These are phyloP conservation scores for Strobilomyces dryophilus DNA, from an alignment of 768 basidiomycete species.

Conservation along the genomic window DNA sequence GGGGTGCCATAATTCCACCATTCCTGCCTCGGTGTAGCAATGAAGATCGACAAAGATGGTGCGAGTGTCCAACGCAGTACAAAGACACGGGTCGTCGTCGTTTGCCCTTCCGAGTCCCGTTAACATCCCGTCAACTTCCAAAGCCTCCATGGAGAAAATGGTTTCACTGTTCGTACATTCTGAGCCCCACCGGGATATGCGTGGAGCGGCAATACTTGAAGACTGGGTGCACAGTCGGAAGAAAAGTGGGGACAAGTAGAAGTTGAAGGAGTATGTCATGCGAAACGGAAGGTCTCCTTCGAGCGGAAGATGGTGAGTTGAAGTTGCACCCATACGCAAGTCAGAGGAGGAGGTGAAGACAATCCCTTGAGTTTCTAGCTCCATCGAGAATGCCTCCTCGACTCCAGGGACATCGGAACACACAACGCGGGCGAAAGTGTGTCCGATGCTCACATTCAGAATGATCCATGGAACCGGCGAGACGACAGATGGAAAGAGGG, in stretches of 20 bases:
- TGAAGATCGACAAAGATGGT: constrained; percentile 46
- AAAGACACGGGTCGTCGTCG: constrained; percentile 38
- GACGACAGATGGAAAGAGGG: constrained; percentile 29
- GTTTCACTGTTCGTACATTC: constrained; percentile 44
- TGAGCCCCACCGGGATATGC: constrained; percentile 29
- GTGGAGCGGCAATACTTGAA: constrained; percentile 20
- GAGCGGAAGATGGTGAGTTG: constrained; percentile 12
- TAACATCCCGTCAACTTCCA: constrained; percentile 46
- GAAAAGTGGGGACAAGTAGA: constrained; percentile 49
- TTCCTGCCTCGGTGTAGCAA: constrained; percentile 52
- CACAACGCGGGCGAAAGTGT: constrained; percentile 47
- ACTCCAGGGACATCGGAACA: constrained; percentile 37
- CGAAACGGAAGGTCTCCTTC: constrained; percentile 41
- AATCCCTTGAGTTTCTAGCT: constrained; percentile 55
- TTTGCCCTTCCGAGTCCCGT: constrained; percentile 47
- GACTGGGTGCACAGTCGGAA: constrained; percentile 44
- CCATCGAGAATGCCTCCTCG: constrained; percentile 47
- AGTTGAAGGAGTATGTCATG: constrained; percentile 39
- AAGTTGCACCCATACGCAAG: constrained; percentile 32
- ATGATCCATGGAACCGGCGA: constrained; percentile 47
- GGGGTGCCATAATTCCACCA: constrained; percentile 65
- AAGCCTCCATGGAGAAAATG: constrained; percentile 52
- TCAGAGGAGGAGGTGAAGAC: constrained; percentile 38
- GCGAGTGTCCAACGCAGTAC: constrained; percentile 39
- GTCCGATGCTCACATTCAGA: constrained; percentile 46